phyloP scores from a whole-genome alignment of 1,284 basidiomycete genomes.

The Ustilago trichophora region DNA sequence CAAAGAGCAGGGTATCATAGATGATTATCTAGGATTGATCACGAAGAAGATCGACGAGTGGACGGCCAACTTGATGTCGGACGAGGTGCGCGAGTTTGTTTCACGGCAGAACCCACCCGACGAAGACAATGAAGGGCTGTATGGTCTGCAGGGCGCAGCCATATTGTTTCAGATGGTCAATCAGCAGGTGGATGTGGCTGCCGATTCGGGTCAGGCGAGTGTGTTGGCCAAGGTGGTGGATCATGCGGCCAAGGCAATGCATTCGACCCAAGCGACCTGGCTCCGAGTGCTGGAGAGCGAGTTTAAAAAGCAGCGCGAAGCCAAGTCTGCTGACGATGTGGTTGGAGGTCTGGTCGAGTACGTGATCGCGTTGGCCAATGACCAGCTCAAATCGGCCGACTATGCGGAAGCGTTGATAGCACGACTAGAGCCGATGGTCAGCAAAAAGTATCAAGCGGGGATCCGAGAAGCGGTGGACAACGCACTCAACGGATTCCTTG shows the following conservation, averaged over 20 bases:
- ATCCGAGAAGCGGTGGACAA: constrained; percentile 90
- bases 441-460: constrained; percentile 84
- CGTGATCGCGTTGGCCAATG: constrained; percentile 96
- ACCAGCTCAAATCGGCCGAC: constrained; percentile 95
- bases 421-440: constrained; percentile 88
- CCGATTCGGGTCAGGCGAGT: constrained; percentile 92
- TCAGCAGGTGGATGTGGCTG: constrained; percentile 92
- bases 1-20: constrained; percentile 89
- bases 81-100: constrained; percentile 85
- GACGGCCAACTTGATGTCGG: constrained; percentile 91
- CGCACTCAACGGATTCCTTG: constrained; percentile 96
- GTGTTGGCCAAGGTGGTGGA: constrained; percentile 90
- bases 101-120: constrained; percentile 86
- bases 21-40: constrained; percentile 93
- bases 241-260: constrained; percentile 89
- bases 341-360: constrained; percentile 92
- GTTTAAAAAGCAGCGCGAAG: constrained; percentile 83
- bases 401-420: constrained; percentile 85
- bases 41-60: constrained; percentile 96
- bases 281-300: constrained; percentile 83
- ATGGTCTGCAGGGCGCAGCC: constrained; percentile 88
- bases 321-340: constrained; percentile 81
- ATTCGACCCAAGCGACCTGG: constrained; percentile 88
- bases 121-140: constrained; percentile 84
- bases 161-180: constrained; percentile 98